phyloP scores from a whole-genome alignment of 2,329 filamentous ascomycete genomes.

The Cryphonectria naterciae region DNA sequence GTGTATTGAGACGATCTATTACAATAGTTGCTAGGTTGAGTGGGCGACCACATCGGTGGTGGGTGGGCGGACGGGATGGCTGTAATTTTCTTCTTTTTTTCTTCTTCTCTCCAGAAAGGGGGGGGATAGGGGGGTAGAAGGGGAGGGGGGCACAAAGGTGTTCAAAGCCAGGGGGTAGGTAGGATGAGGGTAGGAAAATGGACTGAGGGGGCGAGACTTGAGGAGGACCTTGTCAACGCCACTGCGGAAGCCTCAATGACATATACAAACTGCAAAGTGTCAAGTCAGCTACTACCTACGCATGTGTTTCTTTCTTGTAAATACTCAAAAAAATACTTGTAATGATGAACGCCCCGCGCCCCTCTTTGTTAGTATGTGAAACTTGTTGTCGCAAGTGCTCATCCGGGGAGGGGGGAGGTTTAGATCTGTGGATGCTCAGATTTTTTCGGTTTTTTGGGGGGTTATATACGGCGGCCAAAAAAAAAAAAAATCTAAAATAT shows the following conservation, averaged over 20 bases:
- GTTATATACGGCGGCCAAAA: background rate
- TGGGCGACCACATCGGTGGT: background rate
- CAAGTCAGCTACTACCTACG: background rate
- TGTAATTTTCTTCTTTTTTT: background rate
- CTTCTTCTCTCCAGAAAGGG: background rate
- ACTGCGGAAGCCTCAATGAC: background rate
- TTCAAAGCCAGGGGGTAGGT: background rate
- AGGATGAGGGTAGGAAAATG: background rate
- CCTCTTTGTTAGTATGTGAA: background rate
- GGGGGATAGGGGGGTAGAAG: background rate
- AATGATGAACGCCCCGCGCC: background rate
- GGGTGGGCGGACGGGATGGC: background rate
- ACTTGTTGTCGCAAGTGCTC: background rate
- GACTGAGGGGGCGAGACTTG: background rate
- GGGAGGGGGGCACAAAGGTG: background rate
- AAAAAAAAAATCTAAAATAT: background rate
- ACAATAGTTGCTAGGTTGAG: background rate
- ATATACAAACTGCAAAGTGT: constrained; percentile 4
- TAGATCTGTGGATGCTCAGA: background rate
- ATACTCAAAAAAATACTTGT: constrained; percentile 9
- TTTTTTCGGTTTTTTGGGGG: no score
- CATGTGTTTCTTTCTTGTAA: constrained; percentile 21
- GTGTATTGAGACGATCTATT: background rate
- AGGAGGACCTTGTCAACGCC: background rate
- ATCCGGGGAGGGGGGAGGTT: no score